Percentiles rank a stretch among this genome's conserved stretches.
Evolutionary conservation across 208 protist species (phyloP).

Genomic region (Leptomonas seymouri): DNA sequence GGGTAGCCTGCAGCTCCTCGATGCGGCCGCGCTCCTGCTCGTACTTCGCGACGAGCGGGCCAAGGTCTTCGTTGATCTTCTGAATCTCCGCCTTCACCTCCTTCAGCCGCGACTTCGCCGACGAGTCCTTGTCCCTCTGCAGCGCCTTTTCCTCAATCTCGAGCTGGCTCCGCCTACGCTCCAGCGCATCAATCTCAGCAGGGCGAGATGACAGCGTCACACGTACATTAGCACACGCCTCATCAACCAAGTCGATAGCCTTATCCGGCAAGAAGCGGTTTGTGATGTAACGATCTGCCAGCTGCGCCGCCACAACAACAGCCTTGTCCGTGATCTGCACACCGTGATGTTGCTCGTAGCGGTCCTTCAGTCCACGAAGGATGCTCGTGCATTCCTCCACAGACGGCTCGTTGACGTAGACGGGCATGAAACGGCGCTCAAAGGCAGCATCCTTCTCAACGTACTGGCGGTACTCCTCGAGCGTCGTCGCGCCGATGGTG

Average conservation of each 20-base stretch:
- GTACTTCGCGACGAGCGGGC: conserved; percentile 84
- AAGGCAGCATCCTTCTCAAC: conserved; percentile 99
- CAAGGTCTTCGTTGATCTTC: conserved; percentile 74
- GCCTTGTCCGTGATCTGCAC: conserved; percentile 92
- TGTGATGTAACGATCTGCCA: conserved; percentile 96
- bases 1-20: conserved; percentile 84
- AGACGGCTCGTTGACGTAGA: conserved; percentile 96
- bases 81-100: conserved; percentile 80
- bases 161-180: conserved; percentile 82
- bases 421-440: conserved; percentile 98
- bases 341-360: conserved; percentile 94
- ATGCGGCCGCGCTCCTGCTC: conserved; percentile 83
- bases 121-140: conserved; percentile 90
- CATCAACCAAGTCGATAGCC: conserved; percentile 99
- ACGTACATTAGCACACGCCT: conserved; percentile 93
- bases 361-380: conserved; percentile 95
- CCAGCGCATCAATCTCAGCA: conserved; percentile 94
- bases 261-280: conserved; percentile 99
- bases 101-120: conserved; percentile 66
- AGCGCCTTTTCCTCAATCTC: conserved; percentile 94
- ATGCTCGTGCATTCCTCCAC: conserved; percentile 99
- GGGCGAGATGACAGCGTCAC: conserved; percentile 96
- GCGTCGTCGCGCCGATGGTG: conserved; percentile 98
- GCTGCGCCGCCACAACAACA: conserved; percentile 90
- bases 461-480: conserved; percentile 98